phyloP scores from a whole-genome alignment of 148 eudicot species.

The Silene latifolia region DNA sequence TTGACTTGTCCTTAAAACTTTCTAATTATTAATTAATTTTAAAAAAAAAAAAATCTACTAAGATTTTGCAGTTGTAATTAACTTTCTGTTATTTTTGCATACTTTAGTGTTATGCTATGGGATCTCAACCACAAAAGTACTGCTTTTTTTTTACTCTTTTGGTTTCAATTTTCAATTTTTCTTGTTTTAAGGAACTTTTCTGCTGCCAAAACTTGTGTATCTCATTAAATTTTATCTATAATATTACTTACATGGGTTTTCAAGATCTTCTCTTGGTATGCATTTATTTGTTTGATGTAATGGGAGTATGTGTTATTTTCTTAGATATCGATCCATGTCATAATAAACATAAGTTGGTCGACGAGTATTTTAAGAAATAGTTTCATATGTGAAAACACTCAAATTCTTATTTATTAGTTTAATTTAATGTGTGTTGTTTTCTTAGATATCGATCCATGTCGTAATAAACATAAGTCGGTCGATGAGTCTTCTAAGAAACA shows the following conservation, averaged over 20 bases:
- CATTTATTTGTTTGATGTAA: not conserved
- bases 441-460: not conserved
- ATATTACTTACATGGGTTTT: not conserved
- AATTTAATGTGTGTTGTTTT: not conserved
- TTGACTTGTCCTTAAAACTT: slow-evolving; percentile 77
- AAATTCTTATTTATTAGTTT: not conserved
- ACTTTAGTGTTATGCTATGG: slow-evolving; percentile 21
- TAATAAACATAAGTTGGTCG: not conserved
- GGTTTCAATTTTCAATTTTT: slow-evolving; percentile 2
- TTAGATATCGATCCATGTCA: not conserved
- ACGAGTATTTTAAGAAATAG: too few relatives aligned
- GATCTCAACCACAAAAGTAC: slow-evolving; percentile 24
- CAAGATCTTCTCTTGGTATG: slow-evolving; percentile 18
- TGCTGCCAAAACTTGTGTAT: slow-evolving; percentile 14
- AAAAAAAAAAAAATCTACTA: not conserved
- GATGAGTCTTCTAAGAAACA: too few relatives aligned
- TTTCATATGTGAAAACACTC: too few relatives aligned
- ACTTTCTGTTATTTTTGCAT: slow-evolving; percentile 33
- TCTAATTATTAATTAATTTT: slow-evolving; percentile 6
- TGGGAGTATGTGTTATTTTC: slow-evolving; percentile 10
- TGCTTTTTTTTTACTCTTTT: slow-evolving; percentile 24
- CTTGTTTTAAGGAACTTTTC: slow-evolving; percentile 19
- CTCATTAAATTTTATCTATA: slow-evolving; percentile 19
- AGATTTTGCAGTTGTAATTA: slow-evolving; percentile 19
- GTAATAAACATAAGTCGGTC: not conserved